Evolutionary conservation across 2,329 filamentous ascomycete genomes (phyloP).

Genomic region (Alternaria angustiovoidea): DNA sequence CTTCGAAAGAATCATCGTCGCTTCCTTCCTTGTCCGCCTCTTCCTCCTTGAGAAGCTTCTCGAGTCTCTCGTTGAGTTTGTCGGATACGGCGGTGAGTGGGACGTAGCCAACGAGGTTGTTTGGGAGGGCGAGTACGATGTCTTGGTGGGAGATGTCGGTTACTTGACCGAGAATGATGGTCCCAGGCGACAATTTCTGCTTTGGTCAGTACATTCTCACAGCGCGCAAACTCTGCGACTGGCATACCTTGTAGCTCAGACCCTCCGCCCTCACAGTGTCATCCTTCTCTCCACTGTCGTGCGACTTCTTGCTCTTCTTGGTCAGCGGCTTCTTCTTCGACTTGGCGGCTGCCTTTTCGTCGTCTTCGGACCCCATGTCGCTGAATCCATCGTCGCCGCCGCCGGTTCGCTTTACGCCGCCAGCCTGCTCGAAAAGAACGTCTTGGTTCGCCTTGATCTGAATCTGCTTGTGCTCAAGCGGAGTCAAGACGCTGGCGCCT

Average conservation of each 20-base stretch:
- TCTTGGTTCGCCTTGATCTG: slow-evolving; percentile 91
- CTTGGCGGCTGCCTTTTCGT: slow-evolving; percentile 51
- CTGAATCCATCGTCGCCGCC: slow-evolving; percentile 55
- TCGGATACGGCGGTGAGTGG: slow-evolving; percentile 92
- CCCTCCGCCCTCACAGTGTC: slow-evolving; percentile 76
- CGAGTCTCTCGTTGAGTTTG: slow-evolving; percentile 76
- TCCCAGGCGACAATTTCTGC: slow-evolving; percentile 83
- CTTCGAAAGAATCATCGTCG: slow-evolving; percentile 57
- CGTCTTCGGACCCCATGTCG: slow-evolving; percentile 52
- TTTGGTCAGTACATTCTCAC: slow-evolving; percentile 23
- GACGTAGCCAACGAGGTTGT: slow-evolving; percentile 90
- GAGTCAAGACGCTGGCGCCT: slow-evolving; percentile 87
- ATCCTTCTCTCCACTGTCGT: slow-evolving; percentile 54
- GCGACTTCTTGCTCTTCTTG: slow-evolving; percentile 53
- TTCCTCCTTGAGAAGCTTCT: slow-evolving; percentile 69
- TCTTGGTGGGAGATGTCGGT: slow-evolving; percentile 81
- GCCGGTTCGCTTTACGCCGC: slow-evolving; percentile 65
- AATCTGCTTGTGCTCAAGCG: slow-evolving; percentile 95
- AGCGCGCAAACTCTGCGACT: slow-evolving; percentile 1
- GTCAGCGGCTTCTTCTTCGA: slow-evolving; percentile 64
- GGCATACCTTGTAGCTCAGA: slow-evolving; percentile 84
- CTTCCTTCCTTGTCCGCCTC: slow-evolving; percentile 66
- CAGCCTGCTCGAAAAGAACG: slow-evolving; percentile 83
- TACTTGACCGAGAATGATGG: slow-evolving; percentile 86
- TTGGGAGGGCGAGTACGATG: slow-evolving; percentile 83